Conservation (phyloP, 352 stramenopile species). For the Pythium utonaiense region DNA sequence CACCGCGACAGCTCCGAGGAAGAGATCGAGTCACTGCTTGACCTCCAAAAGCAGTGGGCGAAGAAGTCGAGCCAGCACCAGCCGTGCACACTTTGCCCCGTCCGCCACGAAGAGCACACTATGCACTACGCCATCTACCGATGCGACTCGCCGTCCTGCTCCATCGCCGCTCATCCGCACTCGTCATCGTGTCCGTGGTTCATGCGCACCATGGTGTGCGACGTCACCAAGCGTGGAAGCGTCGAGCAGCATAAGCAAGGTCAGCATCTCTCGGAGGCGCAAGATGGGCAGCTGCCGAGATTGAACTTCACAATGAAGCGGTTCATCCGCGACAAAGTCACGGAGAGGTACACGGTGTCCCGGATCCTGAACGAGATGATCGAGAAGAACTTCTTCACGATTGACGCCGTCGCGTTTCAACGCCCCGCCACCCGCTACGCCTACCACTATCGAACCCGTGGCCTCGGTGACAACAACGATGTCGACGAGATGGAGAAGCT, state of each 20-base stretch:
- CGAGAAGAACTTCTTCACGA: neutral
- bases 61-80: conserved; percentile 10
- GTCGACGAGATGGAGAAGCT: conserved; percentile 10
- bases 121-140: conserved; percentile 7
- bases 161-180: neutral
- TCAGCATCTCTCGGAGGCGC: neutral
- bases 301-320: neutral
- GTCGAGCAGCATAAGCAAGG: neutral
- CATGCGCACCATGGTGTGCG: neutral
- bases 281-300: neutral
- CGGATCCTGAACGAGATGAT: conserved; percentile 9
- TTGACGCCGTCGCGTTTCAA: neutral
- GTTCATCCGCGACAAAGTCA: neutral
- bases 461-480: neutral
- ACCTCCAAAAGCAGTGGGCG: conserved; percentile 1
- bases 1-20: neutral
- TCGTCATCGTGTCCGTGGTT: neutral
- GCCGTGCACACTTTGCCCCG: neutral
- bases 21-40: neutral
- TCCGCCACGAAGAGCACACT: neutral
- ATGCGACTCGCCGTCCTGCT: no score
- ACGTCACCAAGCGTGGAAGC: neutral
- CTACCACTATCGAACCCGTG: neutral
- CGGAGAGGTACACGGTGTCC: neutral
- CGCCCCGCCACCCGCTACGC: neutral